These are phyloP conservation scores for Lepiota brunneoincarnata DNA, from an alignment of 768 basidiomycete genomes.

Conservation along the genomic window DNA sequence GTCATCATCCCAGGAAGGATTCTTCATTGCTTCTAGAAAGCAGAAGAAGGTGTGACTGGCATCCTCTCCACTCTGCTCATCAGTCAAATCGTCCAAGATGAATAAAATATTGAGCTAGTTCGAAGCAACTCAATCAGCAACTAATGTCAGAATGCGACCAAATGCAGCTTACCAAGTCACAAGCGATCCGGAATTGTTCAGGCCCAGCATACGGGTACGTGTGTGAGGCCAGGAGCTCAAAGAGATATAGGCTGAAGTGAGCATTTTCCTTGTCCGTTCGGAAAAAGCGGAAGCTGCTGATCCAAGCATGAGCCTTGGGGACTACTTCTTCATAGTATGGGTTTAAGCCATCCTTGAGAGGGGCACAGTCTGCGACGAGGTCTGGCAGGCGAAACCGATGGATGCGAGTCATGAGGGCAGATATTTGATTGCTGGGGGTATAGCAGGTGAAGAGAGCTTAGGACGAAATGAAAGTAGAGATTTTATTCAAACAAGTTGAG, in stretches of 20 bases:
- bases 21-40: conserved; percentile 49
- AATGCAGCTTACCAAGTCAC: neutral
- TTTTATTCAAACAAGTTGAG: too few relatives aligned
- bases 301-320: neutral
- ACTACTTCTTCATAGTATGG: too few relatives aligned
- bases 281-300: neutral
- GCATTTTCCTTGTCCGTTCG: too few relatives aligned
- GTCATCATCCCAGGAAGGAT: conserved; percentile 50
- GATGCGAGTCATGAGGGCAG: too few relatives aligned
- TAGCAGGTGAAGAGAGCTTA: too few relatives aligned
- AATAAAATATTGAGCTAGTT: conserved; percentile 56
- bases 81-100: conserved; percentile 65
- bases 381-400: too few relatives aligned
- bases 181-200: neutral
- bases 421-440: too few relatives aligned
- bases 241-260: neutral
- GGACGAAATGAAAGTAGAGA: too few relatives aligned
- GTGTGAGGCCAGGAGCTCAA: neutral
- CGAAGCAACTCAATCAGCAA: neutral
- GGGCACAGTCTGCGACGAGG: too few relatives aligned
- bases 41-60: conserved; percentile 50
- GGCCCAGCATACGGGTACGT: neutral
- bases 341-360: too few relatives aligned
- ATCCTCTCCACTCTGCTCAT: conserved; percentile 56
- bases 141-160: neutral